A percentile compares a stretch with the other conserved stretches of the same genome.
phyloP scores from a whole-genome alignment of 192 early-diverging fungal species.

The Linnemannia elongata region DNA sequence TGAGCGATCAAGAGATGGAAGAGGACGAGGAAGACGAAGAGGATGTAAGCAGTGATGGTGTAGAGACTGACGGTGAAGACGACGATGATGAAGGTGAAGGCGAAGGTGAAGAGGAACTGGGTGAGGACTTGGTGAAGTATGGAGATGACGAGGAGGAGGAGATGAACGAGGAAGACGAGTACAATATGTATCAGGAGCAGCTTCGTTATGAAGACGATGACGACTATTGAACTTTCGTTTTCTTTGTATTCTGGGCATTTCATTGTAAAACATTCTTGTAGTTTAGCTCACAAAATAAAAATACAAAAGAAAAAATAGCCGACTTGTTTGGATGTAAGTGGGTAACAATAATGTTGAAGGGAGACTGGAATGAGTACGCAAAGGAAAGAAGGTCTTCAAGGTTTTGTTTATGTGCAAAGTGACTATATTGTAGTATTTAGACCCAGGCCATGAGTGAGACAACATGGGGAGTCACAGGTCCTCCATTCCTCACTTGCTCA shows the following conservation, averaged over 20 bases:
- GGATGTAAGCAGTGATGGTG: conserved; percentile 11
- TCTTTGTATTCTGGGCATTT: neutral
- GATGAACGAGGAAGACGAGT: conserved; percentile 21
- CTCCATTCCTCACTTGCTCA: too few species aligned
- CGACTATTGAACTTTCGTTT: neutral
- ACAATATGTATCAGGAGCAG: conserved; percentile 14
- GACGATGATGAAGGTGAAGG: conserved; percentile 27
- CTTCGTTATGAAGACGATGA: conserved; percentile 10
- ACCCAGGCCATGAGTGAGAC: too few species aligned
- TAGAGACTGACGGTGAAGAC: conserved; percentile 6
- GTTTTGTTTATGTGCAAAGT: too few species aligned
- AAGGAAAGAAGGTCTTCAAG: too few species aligned
- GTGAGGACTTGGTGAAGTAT: neutral
- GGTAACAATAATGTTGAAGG: too few species aligned
- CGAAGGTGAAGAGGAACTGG: conserved; percentile 12
- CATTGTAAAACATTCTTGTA: neutral
- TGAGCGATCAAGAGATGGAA: conserved; percentile 41
- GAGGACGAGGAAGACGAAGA: conserved; percentile 59
- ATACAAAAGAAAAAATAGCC: neutral
- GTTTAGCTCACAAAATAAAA: neutral
- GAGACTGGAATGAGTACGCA: too few species aligned
- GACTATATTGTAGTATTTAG: too few species aligned
- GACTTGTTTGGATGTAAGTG: neutral
- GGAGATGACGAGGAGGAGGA: conserved; percentile 9
- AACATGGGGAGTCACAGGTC: too few species aligned